These are phyloP conservation scores for Chaetomiaceae sp. DNA, from an alignment of 2,329 filamentous ascomycete species.

Conservation along the genomic window DNA sequence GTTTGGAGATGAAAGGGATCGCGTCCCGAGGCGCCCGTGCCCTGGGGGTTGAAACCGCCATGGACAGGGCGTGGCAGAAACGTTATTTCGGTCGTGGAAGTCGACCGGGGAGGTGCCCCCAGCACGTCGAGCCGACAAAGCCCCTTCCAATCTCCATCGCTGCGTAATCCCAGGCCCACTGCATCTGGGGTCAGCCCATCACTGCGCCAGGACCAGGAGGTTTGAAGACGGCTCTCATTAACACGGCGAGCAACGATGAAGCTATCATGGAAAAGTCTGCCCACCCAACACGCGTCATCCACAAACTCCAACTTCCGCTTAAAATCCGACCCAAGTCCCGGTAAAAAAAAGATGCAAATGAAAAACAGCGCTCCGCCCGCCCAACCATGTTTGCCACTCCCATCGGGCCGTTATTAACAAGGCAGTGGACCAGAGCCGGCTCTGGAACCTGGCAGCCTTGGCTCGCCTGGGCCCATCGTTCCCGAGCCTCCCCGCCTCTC, in stretches of 20 bases:
- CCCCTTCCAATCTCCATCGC: conserved; percentile 12
- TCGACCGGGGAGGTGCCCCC: conserved; percentile 9
- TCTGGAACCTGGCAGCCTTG: too few species aligned
- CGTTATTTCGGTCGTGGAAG: conserved; percentile 15
- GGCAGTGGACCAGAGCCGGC: conserved; percentile 1
- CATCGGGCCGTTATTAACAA: not conserved
- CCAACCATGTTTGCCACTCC: conserved; percentile 1
- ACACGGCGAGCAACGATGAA: not conserved
- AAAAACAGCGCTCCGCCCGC: not conserved
- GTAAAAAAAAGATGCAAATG: too few species aligned
- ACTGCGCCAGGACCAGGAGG: not conserved
- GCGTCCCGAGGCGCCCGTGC: not conserved
- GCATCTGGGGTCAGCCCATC: conserved; percentile 9
- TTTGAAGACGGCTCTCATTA: too few species aligned
- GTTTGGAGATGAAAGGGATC: conserved; percentile 4
- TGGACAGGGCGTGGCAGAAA: conserved; percentile 14
- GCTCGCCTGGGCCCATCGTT: too few species aligned
- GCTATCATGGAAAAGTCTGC: not conserved
- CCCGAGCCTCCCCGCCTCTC: too few species aligned
- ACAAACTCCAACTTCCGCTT: too few species aligned
- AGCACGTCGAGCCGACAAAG: conserved; percentile 2
- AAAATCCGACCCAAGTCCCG: too few species aligned
- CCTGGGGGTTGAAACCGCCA: conserved; percentile 7
- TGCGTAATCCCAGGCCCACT: conserved; percentile 12
- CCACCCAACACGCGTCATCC: too few species aligned